Evolutionary conservation across 2,329 filamentous ascomycete genomes (phyloP), one percentile per base, ranked within the genome.

Genomic region (Ophiocordyceps camponoti-saundersi): DNA sequence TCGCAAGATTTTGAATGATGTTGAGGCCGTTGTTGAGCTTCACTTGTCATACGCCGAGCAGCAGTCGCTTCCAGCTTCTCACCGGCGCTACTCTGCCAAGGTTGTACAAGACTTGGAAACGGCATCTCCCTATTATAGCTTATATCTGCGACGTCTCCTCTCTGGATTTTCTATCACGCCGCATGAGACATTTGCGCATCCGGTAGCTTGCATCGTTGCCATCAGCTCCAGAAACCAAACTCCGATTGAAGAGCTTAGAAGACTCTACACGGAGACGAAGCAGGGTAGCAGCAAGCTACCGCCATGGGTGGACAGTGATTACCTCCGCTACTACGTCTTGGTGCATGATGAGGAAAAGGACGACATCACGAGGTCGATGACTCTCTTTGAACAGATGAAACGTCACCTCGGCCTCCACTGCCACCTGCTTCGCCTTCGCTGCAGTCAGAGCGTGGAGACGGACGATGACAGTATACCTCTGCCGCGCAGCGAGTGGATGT

Each of bases 311-410:
- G 82, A 94, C 58, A 82, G 84, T 29, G 88, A 96, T 51, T 98
- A 92, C 61, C 69, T 98, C 52, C 78, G 92, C 52, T 98, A 98
- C 63, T 98, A 98, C 63, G 85, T 98, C 16, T 70, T 98, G 41
- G 82, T 98, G 18, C 92, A 98, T 57, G 92, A 98, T 55, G 93
- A 98, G 65, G 92, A 98, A 59, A 80, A 79, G 50, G 90, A 95
- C 58, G 89, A 98, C 59, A 94, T 96, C 50, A 78, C 79, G 36
- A 84, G 88, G 63, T 94, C 89, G 13, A 90, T 90, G 62, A 77
- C 80, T 18, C 70, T 96, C 26, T 98, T 95, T 62, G 92, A 98
- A 55, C 87, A 95, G 62, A 98, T 98, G 93, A 98, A 96, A 65
- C 80, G 92, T n/a, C 87, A 95, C 64, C 86, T 98, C 52, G 92